Conservation (phyloP, 495 filamentous ascomycete genomes). For the Tuber umbilicatum region DNA sequence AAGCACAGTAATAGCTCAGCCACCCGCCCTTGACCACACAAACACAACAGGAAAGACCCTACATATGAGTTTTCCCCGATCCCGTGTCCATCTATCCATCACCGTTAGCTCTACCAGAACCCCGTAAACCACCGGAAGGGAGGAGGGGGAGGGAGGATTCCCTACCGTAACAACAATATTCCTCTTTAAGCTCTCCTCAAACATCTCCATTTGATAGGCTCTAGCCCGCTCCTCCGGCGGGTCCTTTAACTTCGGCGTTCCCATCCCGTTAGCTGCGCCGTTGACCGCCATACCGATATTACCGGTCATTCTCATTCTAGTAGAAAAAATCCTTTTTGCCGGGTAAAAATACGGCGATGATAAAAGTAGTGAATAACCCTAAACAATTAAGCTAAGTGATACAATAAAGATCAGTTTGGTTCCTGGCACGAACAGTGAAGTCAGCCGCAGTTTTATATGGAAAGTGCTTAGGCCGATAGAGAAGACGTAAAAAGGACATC, state of each 20-base stretch:
- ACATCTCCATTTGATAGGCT: slow-evolving; percentile 85
- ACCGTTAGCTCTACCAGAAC: slow-evolving; percentile 3
- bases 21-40: background rate
- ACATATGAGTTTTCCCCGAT: slow-evolving; percentile 89
- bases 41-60: slow-evolving; percentile 33
- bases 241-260: background rate
- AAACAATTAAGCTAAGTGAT: background rate
- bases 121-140: background rate
- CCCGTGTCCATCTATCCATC: slow-evolving; percentile 77
- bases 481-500: background rate
- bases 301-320: background rate
- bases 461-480: background rate
- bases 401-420: background rate
- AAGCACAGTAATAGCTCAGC: background rate
- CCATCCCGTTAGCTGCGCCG: background rate
- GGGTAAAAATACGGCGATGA: background rate
- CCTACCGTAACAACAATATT: slow-evolving; percentile 81
- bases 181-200: slow-evolving; percentile 65
- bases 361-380: background rate
- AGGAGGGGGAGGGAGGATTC: slow-evolving; percentile 7
- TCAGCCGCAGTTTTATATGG: background rate
- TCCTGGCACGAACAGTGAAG: background rate
- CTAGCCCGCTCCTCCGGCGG: slow-evolving; percentile 46
- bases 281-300: background rate
- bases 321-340: background rate